Conservation (phyloP, 169 alveolate genomes). For the Sarcocystis neurona region DNA sequence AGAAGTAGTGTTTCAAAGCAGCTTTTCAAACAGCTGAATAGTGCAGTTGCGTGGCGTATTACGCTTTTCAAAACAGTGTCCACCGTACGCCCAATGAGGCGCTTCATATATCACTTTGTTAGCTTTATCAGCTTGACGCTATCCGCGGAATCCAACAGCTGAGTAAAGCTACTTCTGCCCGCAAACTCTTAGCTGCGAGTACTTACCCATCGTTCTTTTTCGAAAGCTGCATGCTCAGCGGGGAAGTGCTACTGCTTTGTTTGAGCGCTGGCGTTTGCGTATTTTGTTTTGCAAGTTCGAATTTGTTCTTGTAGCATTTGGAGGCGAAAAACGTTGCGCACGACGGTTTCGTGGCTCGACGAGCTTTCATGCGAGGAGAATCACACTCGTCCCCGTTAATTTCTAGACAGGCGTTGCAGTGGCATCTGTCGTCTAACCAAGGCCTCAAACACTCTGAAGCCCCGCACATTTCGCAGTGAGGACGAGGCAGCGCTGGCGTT, state of each 20-base stretch:
- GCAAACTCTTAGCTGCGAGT: too few relatives aligned
- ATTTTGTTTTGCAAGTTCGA: not conserved
- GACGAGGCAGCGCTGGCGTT: constrained; percentile 5
- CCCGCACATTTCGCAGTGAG: constrained; percentile 38
- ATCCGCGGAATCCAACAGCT: too few relatives aligned
- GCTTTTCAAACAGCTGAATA: too few relatives aligned
- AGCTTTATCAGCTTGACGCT: too few relatives aligned
- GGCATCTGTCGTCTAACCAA: constrained; percentile 39
- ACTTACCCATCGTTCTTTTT: not conserved
- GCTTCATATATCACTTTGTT: too few relatives aligned
- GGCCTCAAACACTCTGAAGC: constrained; percentile 35
- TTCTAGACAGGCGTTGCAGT: constrained; percentile 29
- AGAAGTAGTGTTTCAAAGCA: too few relatives aligned
- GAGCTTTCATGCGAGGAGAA: constrained; percentile 30
- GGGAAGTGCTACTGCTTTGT: not conserved
- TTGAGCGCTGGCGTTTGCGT: not conserved
- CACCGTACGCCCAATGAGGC: too few relatives aligned
- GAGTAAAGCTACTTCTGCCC: too few relatives aligned
- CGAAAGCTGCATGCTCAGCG: not conserved
- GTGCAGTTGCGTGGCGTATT: too few relatives aligned
- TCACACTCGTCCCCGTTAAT: not conserved
- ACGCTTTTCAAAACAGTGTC: too few relatives aligned
- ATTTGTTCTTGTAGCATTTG: not conserved
- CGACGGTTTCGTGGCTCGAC: constrained; percentile 29
- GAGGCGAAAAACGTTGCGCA: constrained; percentile 33